phyloP scores from a whole-genome alignment of 2,329 filamentous ascomycete genomes.

The Magnaporthiopsis poae region DNA sequence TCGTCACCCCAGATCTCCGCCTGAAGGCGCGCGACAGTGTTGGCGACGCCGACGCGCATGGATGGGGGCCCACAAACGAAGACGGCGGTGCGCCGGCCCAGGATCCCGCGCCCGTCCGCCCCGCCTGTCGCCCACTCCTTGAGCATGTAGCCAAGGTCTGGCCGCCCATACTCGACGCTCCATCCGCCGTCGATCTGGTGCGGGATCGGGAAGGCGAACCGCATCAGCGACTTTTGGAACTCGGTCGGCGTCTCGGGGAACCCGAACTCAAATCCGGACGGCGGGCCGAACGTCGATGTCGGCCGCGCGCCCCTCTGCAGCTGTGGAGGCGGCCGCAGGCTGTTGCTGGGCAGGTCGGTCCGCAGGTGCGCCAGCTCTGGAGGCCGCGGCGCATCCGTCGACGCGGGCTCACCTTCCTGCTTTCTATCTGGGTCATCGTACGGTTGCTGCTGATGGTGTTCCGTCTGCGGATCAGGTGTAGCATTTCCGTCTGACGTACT shows the following conservation, averaged over 20 bases:
- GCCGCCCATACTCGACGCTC: constrained; percentile 85
- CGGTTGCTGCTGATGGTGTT: constrained; percentile 8
- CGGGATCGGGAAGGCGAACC: constrained; percentile 70
- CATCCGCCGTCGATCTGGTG: constrained; percentile 67
- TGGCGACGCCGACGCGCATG: constrained; percentile 83
- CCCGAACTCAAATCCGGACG: constrained; percentile 63
- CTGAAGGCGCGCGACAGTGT: constrained; percentile 73
- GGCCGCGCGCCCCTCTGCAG: constrained; percentile 27
- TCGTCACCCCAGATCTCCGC: constrained; percentile 71
- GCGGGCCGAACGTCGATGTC: constrained; percentile 48
- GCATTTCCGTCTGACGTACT: constrained; percentile 10
- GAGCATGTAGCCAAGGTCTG: constrained; percentile 78
- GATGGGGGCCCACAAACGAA: constrained; percentile 84
- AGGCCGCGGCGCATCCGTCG: constrained; percentile 22
- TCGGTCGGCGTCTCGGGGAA: constrained; percentile 77
- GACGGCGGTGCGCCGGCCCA: constrained; percentile 74
- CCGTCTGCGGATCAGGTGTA: constrained; percentile 13
- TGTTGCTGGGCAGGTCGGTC: constrained; percentile 28
- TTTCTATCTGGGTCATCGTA: constrained; percentile 7
- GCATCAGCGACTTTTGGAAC: constrained; percentile 81
- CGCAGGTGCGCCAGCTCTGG: constrained; percentile 50
- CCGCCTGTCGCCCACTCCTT: constrained; percentile 70
- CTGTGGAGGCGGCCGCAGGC: constrained; percentile 3
- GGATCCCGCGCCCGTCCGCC: constrained; percentile 53
- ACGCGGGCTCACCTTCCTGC: constrained; percentile 7